Evolutionary conservation across 2,329 filamentous ascomycete species (phyloP).

Genomic region (Epichloe aotearoae): DNA sequence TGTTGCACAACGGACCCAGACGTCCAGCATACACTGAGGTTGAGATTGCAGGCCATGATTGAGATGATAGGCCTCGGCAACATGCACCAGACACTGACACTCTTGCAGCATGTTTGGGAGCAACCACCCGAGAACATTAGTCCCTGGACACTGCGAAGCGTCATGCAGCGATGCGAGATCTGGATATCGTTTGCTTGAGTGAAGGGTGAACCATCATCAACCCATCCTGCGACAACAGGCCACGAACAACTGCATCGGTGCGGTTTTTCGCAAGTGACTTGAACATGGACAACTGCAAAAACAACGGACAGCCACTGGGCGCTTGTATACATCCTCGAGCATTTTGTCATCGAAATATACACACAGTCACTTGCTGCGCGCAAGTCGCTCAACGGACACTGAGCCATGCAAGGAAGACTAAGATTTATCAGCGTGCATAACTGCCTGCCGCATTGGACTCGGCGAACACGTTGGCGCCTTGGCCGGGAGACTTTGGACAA

Average conservation of each 20-base stretch:
- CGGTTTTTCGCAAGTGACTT: background rate
- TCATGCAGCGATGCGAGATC: constrained; percentile 32
- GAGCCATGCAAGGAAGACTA: too few species aligned
- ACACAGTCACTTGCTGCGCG: too few species aligned
- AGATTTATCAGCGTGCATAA: too few species aligned
- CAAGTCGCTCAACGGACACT: too few species aligned
- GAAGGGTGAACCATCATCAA: background rate
- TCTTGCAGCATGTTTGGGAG: constrained; percentile 30
- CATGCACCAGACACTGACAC: constrained; percentile 27
- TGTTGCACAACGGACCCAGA: constrained; percentile 21
- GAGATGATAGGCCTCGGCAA: constrained; percentile 29
- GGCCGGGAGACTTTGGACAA: too few species aligned
- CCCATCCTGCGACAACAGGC: too few species aligned
- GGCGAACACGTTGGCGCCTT: too few species aligned
- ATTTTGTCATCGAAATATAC: constrained; percentile 10
- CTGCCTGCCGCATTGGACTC: too few species aligned
- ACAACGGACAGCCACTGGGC: too few species aligned
- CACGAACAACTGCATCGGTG: background rate
- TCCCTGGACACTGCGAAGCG: constrained; percentile 30
- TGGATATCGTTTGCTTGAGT: constrained; percentile 34
- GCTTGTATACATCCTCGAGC: constrained; percentile 11
- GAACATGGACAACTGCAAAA: background rate
- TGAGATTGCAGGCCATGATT: constrained; percentile 21
- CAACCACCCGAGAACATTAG: constrained; percentile 16
- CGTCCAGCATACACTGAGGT: constrained; percentile 22